Evolutionary conservation across 2,329 filamentous ascomycete species (phyloP).

Genomic region (Domatiomyces globalis): DNA sequence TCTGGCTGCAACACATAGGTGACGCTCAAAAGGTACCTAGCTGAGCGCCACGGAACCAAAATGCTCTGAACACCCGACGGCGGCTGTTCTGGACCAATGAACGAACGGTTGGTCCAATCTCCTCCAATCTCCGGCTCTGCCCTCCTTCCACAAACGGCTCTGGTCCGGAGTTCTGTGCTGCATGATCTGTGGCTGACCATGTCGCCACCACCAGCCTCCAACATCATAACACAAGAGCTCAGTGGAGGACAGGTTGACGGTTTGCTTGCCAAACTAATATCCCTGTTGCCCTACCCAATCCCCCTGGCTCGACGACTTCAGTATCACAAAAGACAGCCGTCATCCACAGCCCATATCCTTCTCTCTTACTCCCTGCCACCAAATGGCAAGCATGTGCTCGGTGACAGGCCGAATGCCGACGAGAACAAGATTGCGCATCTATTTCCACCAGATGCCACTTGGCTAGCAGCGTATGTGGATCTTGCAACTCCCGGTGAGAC

Average conservation of each 20-base stretch:
- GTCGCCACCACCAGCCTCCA: neutral
- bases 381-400: neutral
- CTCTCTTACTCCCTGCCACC: slow-evolving; percentile 3
- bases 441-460: slow-evolving; percentile 7
- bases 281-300: slow-evolving; percentile 26
- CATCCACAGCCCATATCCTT: slow-evolving; percentile 19
- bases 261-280: slow-evolving; percentile 15
- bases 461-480: slow-evolving; percentile 30
- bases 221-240: neutral
- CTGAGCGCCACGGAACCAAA: too few relatives aligned
- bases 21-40: too few relatives aligned
- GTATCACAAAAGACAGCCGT: slow-evolving; percentile 22
- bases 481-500: slow-evolving; percentile 26
- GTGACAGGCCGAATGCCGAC: neutral
- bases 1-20: too few relatives aligned
- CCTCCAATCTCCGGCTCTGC: neutral
- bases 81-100: neutral
- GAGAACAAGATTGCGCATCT: neutral
- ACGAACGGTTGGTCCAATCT: neutral
- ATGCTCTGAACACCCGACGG: too few relatives aligned
- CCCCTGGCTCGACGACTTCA: slow-evolving; percentile 28
- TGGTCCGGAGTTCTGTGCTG: too few relatives aligned
- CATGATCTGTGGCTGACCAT: neutral
- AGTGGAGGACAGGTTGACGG: neutral
- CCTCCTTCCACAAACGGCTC: neutral